Percentiles rank a stretch among this genome's conserved stretches.
Conservation (phyloP, 2,329 filamentous ascomycete species). For the Hirsutella minnesotensis region DNA sequence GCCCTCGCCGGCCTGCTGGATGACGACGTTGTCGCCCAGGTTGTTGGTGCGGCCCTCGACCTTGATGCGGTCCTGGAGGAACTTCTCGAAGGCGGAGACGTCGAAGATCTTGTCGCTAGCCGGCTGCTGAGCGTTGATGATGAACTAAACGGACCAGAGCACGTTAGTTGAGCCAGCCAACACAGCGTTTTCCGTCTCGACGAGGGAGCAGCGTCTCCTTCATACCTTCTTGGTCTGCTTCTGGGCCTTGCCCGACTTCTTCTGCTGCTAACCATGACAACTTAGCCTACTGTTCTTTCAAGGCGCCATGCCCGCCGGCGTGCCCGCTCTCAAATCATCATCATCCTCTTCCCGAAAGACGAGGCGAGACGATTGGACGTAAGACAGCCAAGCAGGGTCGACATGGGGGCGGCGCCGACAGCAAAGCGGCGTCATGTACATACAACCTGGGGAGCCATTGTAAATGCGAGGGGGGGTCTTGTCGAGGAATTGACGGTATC, state of each 20-base stretch:
- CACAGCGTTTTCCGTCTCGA: background rate
- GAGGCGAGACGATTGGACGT: background rate
- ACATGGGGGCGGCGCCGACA: constrained; percentile 50
- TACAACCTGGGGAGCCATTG: constrained; percentile 87
- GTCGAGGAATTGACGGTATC: constrained; percentile 11
- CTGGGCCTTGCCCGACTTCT: constrained; percentile 58
- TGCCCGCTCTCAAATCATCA: background rate
- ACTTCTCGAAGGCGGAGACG: constrained; percentile 97
- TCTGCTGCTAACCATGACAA: constrained; percentile 41
- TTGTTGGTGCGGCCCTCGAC: constrained; percentile 96
- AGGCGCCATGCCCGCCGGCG: constrained; percentile 3
- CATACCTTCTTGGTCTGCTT: constrained; percentile 83
- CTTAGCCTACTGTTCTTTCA: constrained; percentile 90
- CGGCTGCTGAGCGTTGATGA: constrained; percentile 98
- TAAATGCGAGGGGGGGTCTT: constrained; percentile 12
- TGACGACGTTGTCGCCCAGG: constrained; percentile 85
- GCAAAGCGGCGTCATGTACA: constrained; percentile 83
- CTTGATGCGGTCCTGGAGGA: constrained; percentile 99
- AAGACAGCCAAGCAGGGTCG: background rate
- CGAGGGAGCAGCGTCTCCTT: background rate
- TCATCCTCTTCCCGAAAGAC: background rate
- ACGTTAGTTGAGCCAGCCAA: no score
- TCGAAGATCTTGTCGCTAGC: constrained; percentile 99
- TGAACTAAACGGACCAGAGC: constrained; percentile 49
- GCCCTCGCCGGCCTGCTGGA: constrained; percentile 85